phyloP scores from a whole-genome alignment of 768 basidiomycete genomes.

The Gymnopilus junonius region DNA sequence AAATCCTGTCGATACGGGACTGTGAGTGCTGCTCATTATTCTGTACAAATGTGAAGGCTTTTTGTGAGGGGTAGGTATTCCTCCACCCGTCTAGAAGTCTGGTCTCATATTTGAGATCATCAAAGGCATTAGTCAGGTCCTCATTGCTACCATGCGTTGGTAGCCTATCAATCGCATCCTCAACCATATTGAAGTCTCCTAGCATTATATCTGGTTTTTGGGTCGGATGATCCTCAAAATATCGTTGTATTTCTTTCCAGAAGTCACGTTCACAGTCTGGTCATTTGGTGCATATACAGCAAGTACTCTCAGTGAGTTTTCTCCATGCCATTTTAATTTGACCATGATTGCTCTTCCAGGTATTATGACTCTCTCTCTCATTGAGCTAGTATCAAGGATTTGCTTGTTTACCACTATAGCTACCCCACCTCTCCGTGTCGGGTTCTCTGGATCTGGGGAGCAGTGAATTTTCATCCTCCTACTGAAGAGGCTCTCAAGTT shows the following conservation, averaged over 20 bases:
- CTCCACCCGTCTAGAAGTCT: conserved; percentile 39
- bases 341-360: conserved; percentile 31
- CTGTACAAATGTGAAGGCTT: conserved; percentile 32
- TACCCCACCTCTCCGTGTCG: conserved; percentile 27
- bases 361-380: conserved; percentile 15
- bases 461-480: conserved; percentile 20
- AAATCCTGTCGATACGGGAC: conserved; percentile 42
- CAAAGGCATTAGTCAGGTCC: conserved; percentile 12
- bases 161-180: conserved; percentile 40
- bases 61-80: conserved; percentile 16
- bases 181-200: conserved; percentile 47
- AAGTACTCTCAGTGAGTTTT: conserved; percentile 25
- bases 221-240: not conserved
- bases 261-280: conserved; percentile 3
- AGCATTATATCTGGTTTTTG: conserved; percentile 35
- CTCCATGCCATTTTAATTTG: conserved; percentile 17
- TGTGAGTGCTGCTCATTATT: conserved; percentile 11
- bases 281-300: conserved; percentile 41
- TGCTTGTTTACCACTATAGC: conserved; percentile 39
- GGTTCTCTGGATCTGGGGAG: conserved; percentile 14
- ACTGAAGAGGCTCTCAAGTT: conserved; percentile 14
- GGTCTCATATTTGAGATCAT: conserved; percentile 20
- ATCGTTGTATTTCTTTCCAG: not conserved
- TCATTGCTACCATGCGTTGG: conserved; percentile 27
- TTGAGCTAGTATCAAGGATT: conserved; percentile 15